Evolutionary conservation across 1,139 yeast species (phyloP), one percentile per base, ranked within the genome.

Genomic region (Kodamaea anthophila): DNA sequence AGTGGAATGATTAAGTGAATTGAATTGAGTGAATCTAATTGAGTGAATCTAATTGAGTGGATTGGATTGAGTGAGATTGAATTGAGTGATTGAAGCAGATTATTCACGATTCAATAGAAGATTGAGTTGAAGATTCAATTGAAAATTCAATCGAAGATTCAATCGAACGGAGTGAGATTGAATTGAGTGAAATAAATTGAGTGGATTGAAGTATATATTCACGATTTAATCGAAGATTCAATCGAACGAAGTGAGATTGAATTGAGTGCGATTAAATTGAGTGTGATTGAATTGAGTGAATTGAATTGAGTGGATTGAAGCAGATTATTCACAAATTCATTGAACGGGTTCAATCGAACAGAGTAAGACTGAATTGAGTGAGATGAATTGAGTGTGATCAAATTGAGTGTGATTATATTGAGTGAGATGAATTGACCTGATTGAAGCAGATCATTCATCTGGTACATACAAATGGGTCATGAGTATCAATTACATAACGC

Each of bases 51-150:
- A n/a, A n/a, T n/a, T n/a, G n/a, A n/a, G n/a, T n/a, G n/a, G n/a
- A n/a, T n/a, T n/a, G n/a, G n/a, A n/a, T n/a, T n/a, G n/a, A n/a
- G n/a, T n/a, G n/a, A n/a, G n/a, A n/a, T n/a, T n/a, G n/a, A n/a
- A n/a, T n/a, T n/a, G n/a, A n/a, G n/a, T n/a, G n/a, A n/a, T n/a
- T n/a, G n/a, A n/a, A n/a, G n/a, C n/a, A 65, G 15, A 64, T 59
- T 31, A 45, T 63, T 26, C 56, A 53, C 47, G 37, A 40, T n/a
- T 58, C 33, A 36, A 46, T 57, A 9, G 9, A 16, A 9, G 18
- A 16, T 6, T 9, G 8, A 16, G 9, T 16, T 16, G 18, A 16
- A 16, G 8, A 9, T 6, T 6, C 18, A 16, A 16, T 16, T 9
- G 18, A 16, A 9, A 6, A 9, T 6, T 6, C 8, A 6, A 9